phyloP scores from a whole-genome alignment of 2,329 filamentous ascomycete genomes.

The Piedraia hortae region DNA sequence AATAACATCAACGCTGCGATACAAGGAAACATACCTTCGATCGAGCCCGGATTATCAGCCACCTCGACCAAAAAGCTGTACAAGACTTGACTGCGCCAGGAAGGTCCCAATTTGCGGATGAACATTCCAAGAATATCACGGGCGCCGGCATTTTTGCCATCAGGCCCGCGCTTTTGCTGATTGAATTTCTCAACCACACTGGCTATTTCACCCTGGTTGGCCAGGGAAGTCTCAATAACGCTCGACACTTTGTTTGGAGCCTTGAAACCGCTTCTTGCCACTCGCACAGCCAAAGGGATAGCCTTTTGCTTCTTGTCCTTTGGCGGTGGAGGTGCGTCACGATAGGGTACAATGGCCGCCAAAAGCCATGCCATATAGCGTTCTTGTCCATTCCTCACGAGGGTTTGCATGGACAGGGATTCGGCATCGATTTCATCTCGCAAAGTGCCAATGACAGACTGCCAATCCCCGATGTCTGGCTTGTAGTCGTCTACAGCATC shows the following conservation, averaged over 20 bases:
- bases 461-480: slow-evolving; percentile 34
- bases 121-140: slow-evolving; percentile 46
- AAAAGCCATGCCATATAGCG: slow-evolving; percentile 52
- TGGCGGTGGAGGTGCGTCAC: slow-evolving; percentile 19
- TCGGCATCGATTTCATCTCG: slow-evolving; percentile 20
- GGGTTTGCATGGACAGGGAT: slow-evolving; percentile 4
- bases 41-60: slow-evolving; percentile 13
- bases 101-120: slow-evolving; percentile 41
- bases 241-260: slow-evolving; percentile 48
- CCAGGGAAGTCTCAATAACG: slow-evolving; percentile 35
- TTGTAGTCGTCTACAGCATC: slow-evolving; percentile 20
- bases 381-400: slow-evolving; percentile 37
- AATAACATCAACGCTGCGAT: not conserved
- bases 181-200: slow-evolving; percentile 26
- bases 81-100: slow-evolving; percentile 45
- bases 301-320: slow-evolving; percentile 23
- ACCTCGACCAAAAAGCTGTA: slow-evolving; percentile 40
- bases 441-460: slow-evolving; percentile 34
- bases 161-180: slow-evolving; percentile 21
- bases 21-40: slow-evolving; percentile 16
- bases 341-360: slow-evolving; percentile 48
- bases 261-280: slow-evolving; percentile 52
- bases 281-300: slow-evolving; percentile 31
- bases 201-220: slow-evolving; percentile 35
- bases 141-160: slow-evolving; percentile 15